Percentiles rank a stretch among this genome's conserved stretches.
Conservation (phyloP, 176 grass and related monocot genomes). For the Zea luxurians region DNA sequence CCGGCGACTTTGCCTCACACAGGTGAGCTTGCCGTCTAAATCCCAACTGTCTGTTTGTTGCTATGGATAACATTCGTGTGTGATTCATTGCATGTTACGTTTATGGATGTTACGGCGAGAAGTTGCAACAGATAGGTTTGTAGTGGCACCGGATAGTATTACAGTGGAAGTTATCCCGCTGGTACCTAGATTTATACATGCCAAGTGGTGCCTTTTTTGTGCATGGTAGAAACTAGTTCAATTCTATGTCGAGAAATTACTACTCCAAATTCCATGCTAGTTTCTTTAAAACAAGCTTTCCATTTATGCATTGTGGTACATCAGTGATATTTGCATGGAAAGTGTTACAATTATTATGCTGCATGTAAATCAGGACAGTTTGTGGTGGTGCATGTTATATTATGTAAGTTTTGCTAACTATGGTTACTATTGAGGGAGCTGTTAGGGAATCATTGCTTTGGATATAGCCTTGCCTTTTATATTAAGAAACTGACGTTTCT, state of each 20-base stretch:
- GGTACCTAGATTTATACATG: not conserved
- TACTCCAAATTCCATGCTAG: too few relatives aligned
- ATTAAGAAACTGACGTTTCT: not conserved
- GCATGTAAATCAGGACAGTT: not conserved
- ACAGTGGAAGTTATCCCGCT: not conserved
- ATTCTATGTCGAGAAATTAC: too few relatives aligned
- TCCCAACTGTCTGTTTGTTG: not conserved
- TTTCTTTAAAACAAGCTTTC: not conserved
- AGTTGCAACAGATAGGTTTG: not conserved
- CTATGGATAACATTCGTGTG: not conserved
- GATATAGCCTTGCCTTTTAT: not conserved
- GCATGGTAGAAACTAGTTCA: not conserved
- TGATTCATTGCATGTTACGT: not conserved
- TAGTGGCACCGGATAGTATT: not conserved
- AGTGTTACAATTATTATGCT: not conserved
- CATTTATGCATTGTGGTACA: not conserved
- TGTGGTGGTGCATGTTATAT: not conserved
- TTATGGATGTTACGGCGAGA: not conserved
- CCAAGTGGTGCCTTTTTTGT: not conserved
- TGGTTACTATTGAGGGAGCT: not conserved
- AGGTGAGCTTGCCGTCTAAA: constrained; percentile 37
- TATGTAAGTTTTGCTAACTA: not conserved
- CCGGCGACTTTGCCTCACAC: constrained; percentile 38
- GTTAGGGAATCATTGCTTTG: constrained; percentile 17
- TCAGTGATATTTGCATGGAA: not conserved